Base-by-base conservation (phyloP, 352 stramenopile genomes). In the Globisporangium recalcitrans region DNA sequence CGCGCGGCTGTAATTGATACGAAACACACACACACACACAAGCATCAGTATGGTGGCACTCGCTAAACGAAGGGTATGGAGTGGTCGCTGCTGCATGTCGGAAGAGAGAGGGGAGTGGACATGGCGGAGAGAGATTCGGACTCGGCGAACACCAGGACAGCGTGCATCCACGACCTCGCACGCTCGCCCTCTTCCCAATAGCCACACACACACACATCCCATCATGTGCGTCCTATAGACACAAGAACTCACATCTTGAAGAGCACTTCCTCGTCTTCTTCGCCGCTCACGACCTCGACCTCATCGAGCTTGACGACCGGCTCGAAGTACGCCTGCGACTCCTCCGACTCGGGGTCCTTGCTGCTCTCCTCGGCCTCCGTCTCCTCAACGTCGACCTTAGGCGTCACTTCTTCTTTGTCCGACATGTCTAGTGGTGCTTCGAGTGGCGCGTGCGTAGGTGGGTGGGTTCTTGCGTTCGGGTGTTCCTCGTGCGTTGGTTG, bases 201-300 rank as follows among this genome's bases (percentile, higher is more conserved):
- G 21, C 32, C 34, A 32, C 16, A 21, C 46, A 27, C 6, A 4
- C 24, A 52, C 9, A 7, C 14, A 59, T n/a, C n/a, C n/a, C n/a
- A n/a, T n/a, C n/a, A n/a, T n/a, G n/a, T n/a, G n/a, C n/a, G n/a
- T n/a, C n/a, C n/a, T n/a, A n/a, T n/a, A n/a, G n/a, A n/a, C n/a
- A 9, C 26, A 51, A 21, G 5, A 26, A 80, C 75, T 51, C 68
- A 93, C 87, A 96, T 89, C 69, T 95, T 96, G 71, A 90, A 97
- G 52, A 98, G 52, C 29, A 96, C 88, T 66, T 98, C 92, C 71
- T 99, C 97, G 53, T 99, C 96, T 79, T 99, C 97, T 79, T 99
- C 96, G 67, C 96, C 94, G 16, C 90, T 98, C 65, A 97, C 98
- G 60, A 98, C 93, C 71, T 99, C 97, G 26, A 99, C 93, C 68